phyloP scores from a whole-genome alignment of 805 yeast genomes.

The Suhomyces sp. region DNA sequence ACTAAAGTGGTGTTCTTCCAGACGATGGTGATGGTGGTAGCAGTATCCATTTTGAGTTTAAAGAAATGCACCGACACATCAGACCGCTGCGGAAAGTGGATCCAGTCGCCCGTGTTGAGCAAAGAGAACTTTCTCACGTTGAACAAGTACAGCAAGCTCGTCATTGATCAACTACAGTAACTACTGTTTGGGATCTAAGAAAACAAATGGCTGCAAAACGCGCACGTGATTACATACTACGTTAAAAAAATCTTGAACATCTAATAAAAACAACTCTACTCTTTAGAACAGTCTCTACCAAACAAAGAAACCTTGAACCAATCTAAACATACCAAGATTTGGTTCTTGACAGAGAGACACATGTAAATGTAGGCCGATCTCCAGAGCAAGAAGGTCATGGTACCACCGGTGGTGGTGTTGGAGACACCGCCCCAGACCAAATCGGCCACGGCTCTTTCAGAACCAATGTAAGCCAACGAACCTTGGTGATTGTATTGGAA shows the following conservation, averaged over 20 bases:
- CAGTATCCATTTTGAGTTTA: neutral
- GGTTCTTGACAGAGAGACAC: constrained; percentile 88
- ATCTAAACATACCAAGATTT: constrained; percentile 78
- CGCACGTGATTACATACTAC: neutral
- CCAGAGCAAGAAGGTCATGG: constrained; percentile 90
- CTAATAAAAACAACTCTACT: constrained; percentile 27
- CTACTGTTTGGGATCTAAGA: neutral
- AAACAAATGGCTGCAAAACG: constrained; percentile 4
- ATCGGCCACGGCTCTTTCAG: constrained; percentile 93
- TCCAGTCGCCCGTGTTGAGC: constrained; percentile 16
- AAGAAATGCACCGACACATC: constrained; percentile 19
- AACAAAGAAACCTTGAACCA: constrained; percentile 86
- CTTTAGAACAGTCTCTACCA: constrained; percentile 93
- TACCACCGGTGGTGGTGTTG: constrained; percentile 78
- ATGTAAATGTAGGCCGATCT: constrained; percentile 88
- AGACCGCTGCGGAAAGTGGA: constrained; percentile 30
- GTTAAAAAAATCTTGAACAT: neutral
- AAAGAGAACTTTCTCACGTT: constrained; percentile 2
- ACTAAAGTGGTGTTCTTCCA: constrained; percentile 23
- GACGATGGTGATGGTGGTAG: constrained; percentile 7
- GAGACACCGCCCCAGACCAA: constrained; percentile 76
- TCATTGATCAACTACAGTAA: neutral
- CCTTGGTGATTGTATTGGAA: constrained; percentile 89
- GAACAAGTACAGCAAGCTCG: neutral
- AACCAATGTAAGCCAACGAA: constrained; percentile 89